Evolutionary conservation across 306 rosid genomes (phyloP).

Genomic region (Vigna nakashimae): DNA sequence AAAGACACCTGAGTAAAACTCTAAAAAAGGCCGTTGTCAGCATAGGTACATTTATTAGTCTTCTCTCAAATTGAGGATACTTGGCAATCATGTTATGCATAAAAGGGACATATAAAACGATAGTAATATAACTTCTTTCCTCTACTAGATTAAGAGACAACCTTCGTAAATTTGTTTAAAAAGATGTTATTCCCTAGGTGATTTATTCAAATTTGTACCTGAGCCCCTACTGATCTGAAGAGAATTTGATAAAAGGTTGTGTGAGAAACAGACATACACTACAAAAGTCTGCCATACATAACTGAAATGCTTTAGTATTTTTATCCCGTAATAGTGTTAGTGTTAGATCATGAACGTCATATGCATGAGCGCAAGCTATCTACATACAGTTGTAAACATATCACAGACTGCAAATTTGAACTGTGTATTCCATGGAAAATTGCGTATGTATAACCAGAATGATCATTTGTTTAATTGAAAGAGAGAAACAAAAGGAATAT

Average conservation of each 20-base stretch:
- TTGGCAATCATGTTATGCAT: slow-evolving; percentile 76
- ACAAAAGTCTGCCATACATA: slow-evolving; percentile 10
- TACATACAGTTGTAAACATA: too few relatives aligned
- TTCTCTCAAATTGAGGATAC: slow-evolving; percentile 91
- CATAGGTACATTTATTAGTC: slow-evolving; percentile 75
- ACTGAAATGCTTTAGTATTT: neutral
- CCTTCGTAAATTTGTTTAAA: neutral
- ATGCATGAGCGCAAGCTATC: too few relatives aligned
- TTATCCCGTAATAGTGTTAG: neutral
- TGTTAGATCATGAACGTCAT: too few relatives aligned
- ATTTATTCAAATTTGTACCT: neutral
- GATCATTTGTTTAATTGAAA: too few relatives aligned
- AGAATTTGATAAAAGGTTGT: slow-evolving; percentile 8
- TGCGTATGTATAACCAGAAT: too few relatives aligned
- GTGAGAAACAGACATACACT: slow-evolving; percentile 28
- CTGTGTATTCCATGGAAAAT: too few relatives aligned
- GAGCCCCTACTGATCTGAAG: neutral
- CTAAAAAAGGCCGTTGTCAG: too few relatives aligned
- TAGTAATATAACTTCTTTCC: neutral
- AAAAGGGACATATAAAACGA: slow-evolving; percentile 43
- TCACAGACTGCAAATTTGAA: too few relatives aligned
- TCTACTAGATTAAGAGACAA: neutral
- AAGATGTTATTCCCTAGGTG: neutral
- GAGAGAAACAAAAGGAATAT: too few relatives aligned
- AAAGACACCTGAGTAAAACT: too few relatives aligned